These are phyloP conservation scores for Otatea glauca DNA, from an alignment of 176 grass and related monocot genomes.

Conservation along the genomic window DNA sequence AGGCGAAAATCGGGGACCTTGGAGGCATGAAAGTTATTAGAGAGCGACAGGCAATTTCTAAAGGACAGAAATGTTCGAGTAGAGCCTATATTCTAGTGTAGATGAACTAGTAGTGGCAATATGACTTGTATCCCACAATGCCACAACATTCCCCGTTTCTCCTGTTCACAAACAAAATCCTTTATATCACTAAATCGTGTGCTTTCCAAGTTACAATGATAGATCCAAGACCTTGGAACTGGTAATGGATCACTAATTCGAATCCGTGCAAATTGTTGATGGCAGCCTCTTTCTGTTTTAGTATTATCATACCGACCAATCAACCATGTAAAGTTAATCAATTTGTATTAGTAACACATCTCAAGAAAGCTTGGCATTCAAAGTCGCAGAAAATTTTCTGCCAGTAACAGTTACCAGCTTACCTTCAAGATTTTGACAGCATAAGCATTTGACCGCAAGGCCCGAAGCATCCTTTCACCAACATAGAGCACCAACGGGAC, in stretches of 20 bases:
- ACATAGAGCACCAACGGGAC: conserved; percentile 77
- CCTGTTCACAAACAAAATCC: conserved; percentile 23
- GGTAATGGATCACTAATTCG: background rate
- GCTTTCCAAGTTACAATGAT: conserved; percentile 32
- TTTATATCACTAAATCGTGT: background rate
- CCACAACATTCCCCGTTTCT: conserved; percentile 28
- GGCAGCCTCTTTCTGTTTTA: conserved; percentile 18
- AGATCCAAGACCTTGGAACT: conserved; percentile 17
- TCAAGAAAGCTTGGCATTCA: background rate
- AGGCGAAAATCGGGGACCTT: conserved; percentile 19
- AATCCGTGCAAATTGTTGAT: background rate
- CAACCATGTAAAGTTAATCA: conserved; percentile 3
- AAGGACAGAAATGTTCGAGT: conserved; percentile 33
- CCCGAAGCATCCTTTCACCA: conserved; percentile 78
- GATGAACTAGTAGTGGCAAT: conserved; percentile 41
- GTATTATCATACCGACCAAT: background rate
- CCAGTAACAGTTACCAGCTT: background rate
- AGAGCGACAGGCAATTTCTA: conserved; percentile 45
- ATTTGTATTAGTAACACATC: background rate
- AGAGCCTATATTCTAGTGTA: conserved; percentile 32
- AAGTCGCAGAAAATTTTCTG: background rate
- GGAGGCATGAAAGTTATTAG: conserved; percentile 23
- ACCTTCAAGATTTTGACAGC: conserved; percentile 92
- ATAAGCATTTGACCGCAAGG: conserved; percentile 87
- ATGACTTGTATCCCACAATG: conserved; percentile 47